phyloP scores from a whole-genome alignment of 306 rosid species.

The Pyrus pyrifolia region DNA sequence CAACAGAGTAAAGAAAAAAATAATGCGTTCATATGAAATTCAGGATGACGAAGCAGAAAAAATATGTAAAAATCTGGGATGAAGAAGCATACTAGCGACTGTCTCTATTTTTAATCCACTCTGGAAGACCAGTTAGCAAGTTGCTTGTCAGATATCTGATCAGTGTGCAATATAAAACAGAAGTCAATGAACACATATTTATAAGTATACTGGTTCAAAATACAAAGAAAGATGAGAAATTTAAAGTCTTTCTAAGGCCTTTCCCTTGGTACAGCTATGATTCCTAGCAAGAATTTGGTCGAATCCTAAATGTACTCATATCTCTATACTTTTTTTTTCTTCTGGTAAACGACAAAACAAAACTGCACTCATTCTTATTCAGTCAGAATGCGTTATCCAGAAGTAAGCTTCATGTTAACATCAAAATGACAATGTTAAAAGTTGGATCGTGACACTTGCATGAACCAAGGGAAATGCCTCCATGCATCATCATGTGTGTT shows the following conservation, averaged over 20 bases:
- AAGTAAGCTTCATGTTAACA: neutral
- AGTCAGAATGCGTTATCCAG: neutral
- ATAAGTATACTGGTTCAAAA: neutral
- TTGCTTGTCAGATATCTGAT: conserved; percentile 22
- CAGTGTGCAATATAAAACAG: neutral
- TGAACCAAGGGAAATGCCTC: neutral
- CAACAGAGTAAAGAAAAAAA: neutral
- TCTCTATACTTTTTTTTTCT: neutral
- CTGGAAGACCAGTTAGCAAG: conserved; percentile 17
- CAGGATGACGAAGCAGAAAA: neutral
- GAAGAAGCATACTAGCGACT: conserved; percentile 18
- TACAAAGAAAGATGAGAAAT: neutral
- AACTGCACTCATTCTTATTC: neutral
- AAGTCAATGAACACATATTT: neutral
- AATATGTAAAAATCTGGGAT: neutral
- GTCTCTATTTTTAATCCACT: conserved; percentile 17
- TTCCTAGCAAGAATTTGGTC: too few species aligned
- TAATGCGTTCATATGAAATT: neutral
- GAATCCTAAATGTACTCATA: neutral
- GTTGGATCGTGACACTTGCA: neutral
- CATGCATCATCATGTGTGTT: neutral
- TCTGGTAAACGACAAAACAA: neutral
- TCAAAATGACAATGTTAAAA: neutral
- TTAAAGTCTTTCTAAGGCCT: neutral
- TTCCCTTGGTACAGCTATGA: neutral